A percentile compares a stretch with the other conserved stretches of the same genome.
Evolutionary conservation across 31 red algal species (phyloP).

Genomic region (Bonnemaisonia californica): DNA sequence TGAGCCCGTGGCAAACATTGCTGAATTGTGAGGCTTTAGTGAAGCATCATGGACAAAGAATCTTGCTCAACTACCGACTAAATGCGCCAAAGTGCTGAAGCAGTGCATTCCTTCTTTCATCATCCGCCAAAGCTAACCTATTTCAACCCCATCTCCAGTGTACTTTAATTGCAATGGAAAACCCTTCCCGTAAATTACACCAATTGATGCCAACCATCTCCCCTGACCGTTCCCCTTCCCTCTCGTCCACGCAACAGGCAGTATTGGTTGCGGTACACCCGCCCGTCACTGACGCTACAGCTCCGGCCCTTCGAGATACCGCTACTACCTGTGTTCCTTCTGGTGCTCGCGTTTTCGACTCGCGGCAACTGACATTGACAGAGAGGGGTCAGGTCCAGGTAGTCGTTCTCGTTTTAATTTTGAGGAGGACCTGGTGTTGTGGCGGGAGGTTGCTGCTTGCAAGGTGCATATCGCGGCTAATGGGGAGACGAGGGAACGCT

Average conservation of each 20-base stretch:
- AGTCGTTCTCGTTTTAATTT: neutral
- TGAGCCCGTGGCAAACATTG: neutral
- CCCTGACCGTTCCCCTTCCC: no score
- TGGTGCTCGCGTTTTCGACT: no score
- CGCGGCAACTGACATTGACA: neutral
- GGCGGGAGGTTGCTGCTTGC: neutral
- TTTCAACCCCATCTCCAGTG: no score
- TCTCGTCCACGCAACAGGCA: no score
- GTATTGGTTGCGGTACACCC: no score
- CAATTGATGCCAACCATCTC: no score
- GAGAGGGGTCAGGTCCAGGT: neutral
- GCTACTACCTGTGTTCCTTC: no score
- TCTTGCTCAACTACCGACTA: neutral
- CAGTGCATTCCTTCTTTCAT: neutral
- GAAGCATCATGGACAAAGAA: neutral
- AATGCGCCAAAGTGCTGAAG: neutral
- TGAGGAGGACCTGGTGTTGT: conserved; percentile 2
- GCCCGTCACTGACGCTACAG: no score
- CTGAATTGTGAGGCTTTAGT: neutral
- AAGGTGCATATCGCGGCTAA: neutral
- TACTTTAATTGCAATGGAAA: no score
- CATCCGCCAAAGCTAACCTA: neutral
- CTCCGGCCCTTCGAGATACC: no score
- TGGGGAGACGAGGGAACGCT: conserved; percentile 3
- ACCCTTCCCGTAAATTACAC: no score